Conservation (phyloP, 1,139 yeast genomes). For the Yamadazyma conglobata region DNA sequence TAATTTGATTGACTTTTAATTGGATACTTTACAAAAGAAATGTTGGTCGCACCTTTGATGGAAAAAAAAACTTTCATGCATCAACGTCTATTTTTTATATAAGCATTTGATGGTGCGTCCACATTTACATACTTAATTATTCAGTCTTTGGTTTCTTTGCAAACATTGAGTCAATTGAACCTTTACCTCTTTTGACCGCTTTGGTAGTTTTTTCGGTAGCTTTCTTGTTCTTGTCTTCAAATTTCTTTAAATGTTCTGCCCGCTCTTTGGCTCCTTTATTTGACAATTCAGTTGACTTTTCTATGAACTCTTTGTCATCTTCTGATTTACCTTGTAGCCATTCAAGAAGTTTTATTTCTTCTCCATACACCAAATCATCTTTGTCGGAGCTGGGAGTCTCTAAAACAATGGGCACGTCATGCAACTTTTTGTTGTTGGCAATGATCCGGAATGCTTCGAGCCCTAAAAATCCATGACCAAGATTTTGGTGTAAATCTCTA, state of each 20-base stretch:
- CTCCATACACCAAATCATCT: slow-evolving; percentile 64
- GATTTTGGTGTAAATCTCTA: slow-evolving; percentile 84
- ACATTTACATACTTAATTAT: neutral
- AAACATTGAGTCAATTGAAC: slow-evolving; percentile 19
- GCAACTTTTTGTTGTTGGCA: slow-evolving; percentile 63
- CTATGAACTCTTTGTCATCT: slow-evolving; percentile 55
- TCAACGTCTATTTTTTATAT: slow-evolving; percentile 1
- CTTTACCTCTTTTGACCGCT: slow-evolving; percentile 15
- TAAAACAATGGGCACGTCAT: slow-evolving; percentile 72
- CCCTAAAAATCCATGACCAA: slow-evolving; percentile 89
- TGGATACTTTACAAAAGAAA: slow-evolving; percentile 6
- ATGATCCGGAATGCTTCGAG: slow-evolving; percentile 76
- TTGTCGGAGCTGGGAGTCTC: slow-evolving; percentile 80
- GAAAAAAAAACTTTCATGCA: too few species aligned
- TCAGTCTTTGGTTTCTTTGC: slow-evolving; percentile 2
- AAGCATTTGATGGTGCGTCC: neutral
- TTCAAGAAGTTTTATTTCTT: slow-evolving; percentile 74
- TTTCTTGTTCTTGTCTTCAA: slow-evolving; percentile 28
- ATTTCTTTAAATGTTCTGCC: slow-evolving; percentile 44
- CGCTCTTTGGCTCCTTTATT: slow-evolving; percentile 58
- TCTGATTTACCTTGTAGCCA: slow-evolving; percentile 57
- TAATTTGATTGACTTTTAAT: slow-evolving; percentile 9
- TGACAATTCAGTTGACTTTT: slow-evolving; percentile 48
- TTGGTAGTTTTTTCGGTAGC: slow-evolving; percentile 6
- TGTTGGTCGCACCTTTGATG: slow-evolving; percentile 2